Evolutionary conservation across 2,329 filamentous ascomycete species (phyloP), one percentile per base, ranked within the genome.

Genomic region (Trichoderma afroharzianum): DNA sequence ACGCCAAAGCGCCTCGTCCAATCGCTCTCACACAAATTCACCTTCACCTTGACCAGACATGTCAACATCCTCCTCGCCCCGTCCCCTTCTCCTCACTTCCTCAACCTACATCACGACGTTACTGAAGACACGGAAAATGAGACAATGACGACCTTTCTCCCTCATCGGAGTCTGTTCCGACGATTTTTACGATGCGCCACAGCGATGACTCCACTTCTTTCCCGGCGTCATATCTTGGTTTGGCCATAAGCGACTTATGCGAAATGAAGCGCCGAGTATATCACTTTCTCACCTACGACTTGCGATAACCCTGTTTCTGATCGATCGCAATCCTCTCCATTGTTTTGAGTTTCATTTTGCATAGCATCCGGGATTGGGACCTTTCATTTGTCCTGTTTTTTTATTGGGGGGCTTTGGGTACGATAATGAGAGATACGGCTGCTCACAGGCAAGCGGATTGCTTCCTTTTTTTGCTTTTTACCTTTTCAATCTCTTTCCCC

Each of bases 1-100:
- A 76, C 81, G 81, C 72, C 78, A 81, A 74, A 79, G 81, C 76
- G 81, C 81, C 71, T 80, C 79, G 55, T 83, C 82, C 58, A 79
- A 81, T 50, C 70, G 53, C 33, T 43, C 70, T 61, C 32, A 69
- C 28, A 63, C 32, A 28, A 33, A 33, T 55, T 28, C 43, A 63
- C 55, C 28, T 70, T 70, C 43, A 63, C 55, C 28, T 70, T 70
- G 26, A 47, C 33, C 18, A 24, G 33, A 59, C 33, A 58, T 36
- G 24, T 21, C 36, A 33, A 21, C 61, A 30, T 21, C 21, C 32
- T 36, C 53, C 33, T 53, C 43, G 12, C 32, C 14, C 39, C 39
- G 61, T 62, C 64, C 71, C 33, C 9, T 47, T 14, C 70, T 69
- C 70, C 61, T 53, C 70, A 58, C 71, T 64, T 74, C 70, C 64